Conservation (phyloP, 140 eudicot genomes). For the Oenanthe javanica region DNA sequence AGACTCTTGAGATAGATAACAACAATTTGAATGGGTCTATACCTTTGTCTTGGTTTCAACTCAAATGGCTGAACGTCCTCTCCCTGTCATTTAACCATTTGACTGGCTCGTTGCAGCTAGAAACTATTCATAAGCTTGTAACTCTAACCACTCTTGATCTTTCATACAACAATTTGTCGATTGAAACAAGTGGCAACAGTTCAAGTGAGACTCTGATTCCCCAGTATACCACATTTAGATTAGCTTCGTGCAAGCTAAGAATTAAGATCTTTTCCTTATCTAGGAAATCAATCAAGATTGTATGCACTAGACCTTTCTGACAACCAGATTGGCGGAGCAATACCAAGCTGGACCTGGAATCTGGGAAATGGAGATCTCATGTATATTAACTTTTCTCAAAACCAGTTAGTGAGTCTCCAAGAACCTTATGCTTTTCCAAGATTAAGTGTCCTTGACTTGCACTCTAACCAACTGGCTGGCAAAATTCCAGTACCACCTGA, state of each 20-base stretch:
- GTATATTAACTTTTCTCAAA: too few relatives aligned
- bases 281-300: slow-evolving; percentile 29
- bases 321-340: neutral
- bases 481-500: slow-evolving; percentile 40
- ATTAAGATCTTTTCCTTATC: slow-evolving; percentile 28
- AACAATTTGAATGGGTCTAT: too few relatives aligned
- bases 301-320: slow-evolving; percentile 11
- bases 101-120: slow-evolving; percentile 21
- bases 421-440: too few relatives aligned
- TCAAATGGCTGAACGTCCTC: slow-evolving; percentile 18
- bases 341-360: slow-evolving; percentile 28
- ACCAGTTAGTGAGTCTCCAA: too few relatives aligned
- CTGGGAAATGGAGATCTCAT: slow-evolving; percentile 8
- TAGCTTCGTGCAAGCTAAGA: slow-evolving; percentile 49
- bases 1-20: slow-evolving; percentile 7
- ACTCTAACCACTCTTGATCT: slow-evolving; percentile 23
- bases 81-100: slow-evolving; percentile 30
- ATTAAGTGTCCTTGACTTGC: too few relatives aligned
- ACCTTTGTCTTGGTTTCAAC: slow-evolving; percentile 23
- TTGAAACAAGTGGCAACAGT: slow-evolving; percentile 7
- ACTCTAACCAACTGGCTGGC: neutral
- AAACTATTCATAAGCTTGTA: slow-evolving; percentile 14
- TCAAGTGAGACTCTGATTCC: slow-evolving; percentile 15
- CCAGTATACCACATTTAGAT: slow-evolving; percentile 11
- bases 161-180: slow-evolving; percentile 1